These are phyloP conservation scores for Solioccasus polychromus DNA, from an alignment of 768 basidiomycete species.

Conservation along the genomic window DNA sequence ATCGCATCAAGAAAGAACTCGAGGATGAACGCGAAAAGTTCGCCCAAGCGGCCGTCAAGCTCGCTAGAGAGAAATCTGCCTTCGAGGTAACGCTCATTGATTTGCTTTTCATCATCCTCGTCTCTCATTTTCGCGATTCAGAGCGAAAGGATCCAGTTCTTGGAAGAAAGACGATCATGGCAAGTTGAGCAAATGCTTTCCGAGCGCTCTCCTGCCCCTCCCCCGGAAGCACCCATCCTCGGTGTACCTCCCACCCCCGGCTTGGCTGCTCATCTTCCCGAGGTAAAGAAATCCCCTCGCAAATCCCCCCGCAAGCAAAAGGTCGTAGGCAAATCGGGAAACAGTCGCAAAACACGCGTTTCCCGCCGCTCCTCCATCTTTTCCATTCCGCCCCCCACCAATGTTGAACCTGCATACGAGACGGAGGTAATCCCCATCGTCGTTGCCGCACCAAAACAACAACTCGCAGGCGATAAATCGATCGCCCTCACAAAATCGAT, in stretches of 20 bases:
- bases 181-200: constrained; percentile 60
- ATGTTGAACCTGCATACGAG: constrained; percentile 46
- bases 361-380: constrained; percentile 46
- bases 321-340: constrained; percentile 45
- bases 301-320: constrained; percentile 46
- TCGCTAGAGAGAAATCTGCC: constrained; percentile 61
- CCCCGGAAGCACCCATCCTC: constrained; percentile 23
- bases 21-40: constrained; percentile 65
- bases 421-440: constrained; percentile 46
- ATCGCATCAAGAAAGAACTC: constrained; percentile 51
- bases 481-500: constrained; percentile 41
- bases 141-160: constrained; percentile 58
- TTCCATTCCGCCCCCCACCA: constrained; percentile 34
- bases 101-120: background rate
- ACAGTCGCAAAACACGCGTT: constrained; percentile 42
- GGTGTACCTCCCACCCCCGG: constrained; percentile 14
- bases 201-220: constrained; percentile 46
- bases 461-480: constrained; percentile 15
- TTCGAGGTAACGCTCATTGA: constrained; percentile 54
- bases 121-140: constrained; percentile 27
- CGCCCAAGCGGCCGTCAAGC: constrained; percentile 57
- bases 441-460: constrained; percentile 29
- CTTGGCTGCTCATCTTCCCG: constrained; percentile 23
- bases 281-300: constrained; percentile 40
- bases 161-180: constrained; percentile 77